phyloP scores from a whole-genome alignment of 139 green algal genomes.

The Pycnococcus provasolii region DNA sequence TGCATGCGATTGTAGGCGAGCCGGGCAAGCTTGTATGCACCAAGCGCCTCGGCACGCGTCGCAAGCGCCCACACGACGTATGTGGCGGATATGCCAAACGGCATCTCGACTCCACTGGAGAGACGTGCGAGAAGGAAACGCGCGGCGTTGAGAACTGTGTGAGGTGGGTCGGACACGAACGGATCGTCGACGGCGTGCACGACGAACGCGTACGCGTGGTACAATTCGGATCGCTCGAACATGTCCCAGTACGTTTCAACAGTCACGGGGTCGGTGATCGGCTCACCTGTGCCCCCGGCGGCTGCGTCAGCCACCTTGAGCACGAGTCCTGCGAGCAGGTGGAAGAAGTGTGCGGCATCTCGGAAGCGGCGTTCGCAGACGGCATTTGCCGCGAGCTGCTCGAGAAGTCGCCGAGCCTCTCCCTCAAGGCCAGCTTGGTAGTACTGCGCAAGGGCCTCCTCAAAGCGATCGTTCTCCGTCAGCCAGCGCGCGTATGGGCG shows the following conservation, averaged over 20 bases:
- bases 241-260: constrained; percentile 45
- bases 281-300: background rate
- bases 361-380: constrained; percentile 44
- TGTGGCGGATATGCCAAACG: constrained; percentile 34
- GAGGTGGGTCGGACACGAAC: constrained; percentile 36
- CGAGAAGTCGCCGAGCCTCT: constrained; percentile 35
- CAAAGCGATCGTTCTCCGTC: constrained; percentile 31
- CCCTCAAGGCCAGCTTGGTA: constrained; percentile 32
- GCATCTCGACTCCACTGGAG: constrained; percentile 10
- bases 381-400: constrained; percentile 52
- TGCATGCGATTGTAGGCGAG: constrained; percentile 62
- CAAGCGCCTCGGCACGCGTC: constrained; percentile 42
- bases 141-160: constrained; percentile 52
- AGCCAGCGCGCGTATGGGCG: constrained; percentile 57
- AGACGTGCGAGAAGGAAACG: constrained; percentile 47
- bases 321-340: constrained; percentile 38
- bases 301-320: background rate
- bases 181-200: constrained; percentile 39
- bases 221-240: constrained; percentile 54
- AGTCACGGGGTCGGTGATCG: constrained; percentile 23
- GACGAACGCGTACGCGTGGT: constrained; percentile 63
- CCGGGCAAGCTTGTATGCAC: constrained; percentile 64
- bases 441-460: constrained; percentile 44
- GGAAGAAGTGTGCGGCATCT: constrained; percentile 51
- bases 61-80: constrained; percentile 50